Conservation (phyloP, 2,329 filamentous ascomycete genomes). For the Cytospora leucostoma region DNA sequence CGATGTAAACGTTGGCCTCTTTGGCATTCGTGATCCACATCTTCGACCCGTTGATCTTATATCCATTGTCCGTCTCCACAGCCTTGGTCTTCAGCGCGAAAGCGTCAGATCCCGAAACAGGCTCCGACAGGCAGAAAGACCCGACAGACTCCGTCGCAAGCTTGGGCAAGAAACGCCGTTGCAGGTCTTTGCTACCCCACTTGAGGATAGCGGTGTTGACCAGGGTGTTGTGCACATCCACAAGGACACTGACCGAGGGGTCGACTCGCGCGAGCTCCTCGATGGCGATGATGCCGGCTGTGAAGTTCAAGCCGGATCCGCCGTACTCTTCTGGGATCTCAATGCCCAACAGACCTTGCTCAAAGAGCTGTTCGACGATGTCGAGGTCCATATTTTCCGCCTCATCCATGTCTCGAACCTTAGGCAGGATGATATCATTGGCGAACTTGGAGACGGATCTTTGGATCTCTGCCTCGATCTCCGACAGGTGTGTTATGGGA, state of each 20-base stretch:
- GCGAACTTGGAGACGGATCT: constrained; percentile 92
- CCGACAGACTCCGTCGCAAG: constrained; percentile 88
- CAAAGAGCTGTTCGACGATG: constrained; percentile 90
- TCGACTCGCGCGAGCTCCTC: constrained; percentile 95
- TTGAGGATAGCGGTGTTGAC: constrained; percentile 93
- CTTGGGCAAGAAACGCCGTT: constrained; percentile 86
- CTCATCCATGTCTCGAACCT: constrained; percentile 97
- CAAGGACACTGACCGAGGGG: constrained; percentile 90
- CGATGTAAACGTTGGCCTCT: constrained; percentile 93
- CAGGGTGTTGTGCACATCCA: constrained; percentile 97
- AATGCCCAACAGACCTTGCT: constrained; percentile 95
- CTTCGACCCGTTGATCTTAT: constrained; percentile 87
- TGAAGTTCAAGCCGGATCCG: constrained; percentile 98
- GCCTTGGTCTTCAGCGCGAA: constrained; percentile 94
- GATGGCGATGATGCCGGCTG: constrained; percentile 90
- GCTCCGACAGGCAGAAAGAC: constrained; percentile 91
- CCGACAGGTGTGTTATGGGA: constrained; percentile 89
- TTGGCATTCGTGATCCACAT: constrained; percentile 99
- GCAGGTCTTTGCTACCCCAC: constrained; percentile 73
- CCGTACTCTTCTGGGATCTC: constrained; percentile 98
- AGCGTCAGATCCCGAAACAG: constrained; percentile 89
- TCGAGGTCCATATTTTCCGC: constrained; percentile 87
- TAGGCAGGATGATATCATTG: constrained; percentile 82
- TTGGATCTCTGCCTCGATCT: constrained; percentile 85
- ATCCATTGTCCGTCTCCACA: constrained; percentile 78